Conservation (phyloP, 1,284 basidiomycete species). For the Pulveroboletus sp. region DNA sequence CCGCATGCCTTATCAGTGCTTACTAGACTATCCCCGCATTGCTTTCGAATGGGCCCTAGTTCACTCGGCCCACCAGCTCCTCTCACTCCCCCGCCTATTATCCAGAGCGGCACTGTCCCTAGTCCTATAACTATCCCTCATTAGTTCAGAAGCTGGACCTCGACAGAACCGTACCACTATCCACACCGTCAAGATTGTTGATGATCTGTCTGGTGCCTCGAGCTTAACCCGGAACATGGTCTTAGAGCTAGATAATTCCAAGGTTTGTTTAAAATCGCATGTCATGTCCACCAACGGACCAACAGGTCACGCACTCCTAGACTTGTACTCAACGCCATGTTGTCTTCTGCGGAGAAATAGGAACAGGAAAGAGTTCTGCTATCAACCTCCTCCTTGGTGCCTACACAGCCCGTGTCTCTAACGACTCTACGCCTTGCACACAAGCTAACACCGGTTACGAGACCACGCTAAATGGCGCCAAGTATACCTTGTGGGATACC, state of each 20-base stretch:
- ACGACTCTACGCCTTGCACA: slow-evolving; percentile 28
- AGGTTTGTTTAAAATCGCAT: slow-evolving; percentile 18
- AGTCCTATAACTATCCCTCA: neutral
- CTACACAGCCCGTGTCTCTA: slow-evolving; percentile 22
- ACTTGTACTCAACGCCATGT: slow-evolving; percentile 15
- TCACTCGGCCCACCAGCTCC: neutral
- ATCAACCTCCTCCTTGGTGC: slow-evolving; percentile 30
- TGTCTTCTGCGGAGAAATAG: slow-evolving; percentile 32
- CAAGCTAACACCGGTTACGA: slow-evolving; percentile 12
- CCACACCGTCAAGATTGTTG: neutral
- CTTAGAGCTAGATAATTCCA: neutral
- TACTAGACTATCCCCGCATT: slow-evolving; percentile 4
- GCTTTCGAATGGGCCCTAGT: slow-evolving; percentile 2
- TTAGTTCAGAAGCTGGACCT: neutral
- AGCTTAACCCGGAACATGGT: neutral
- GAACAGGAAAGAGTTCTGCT: slow-evolving; percentile 33
- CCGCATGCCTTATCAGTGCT: slow-evolving; percentile 3
- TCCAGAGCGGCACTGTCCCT: no score
- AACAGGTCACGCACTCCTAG: neutral
- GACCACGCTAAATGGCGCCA: slow-evolving; percentile 5
- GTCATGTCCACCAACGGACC: neutral
- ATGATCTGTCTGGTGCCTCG: neutral
- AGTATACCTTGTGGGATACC: slow-evolving; percentile 34
- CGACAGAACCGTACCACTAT: neutral
- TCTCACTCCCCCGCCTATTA: neutral